Evolutionary conservation across 495 filamentous ascomycete species (phyloP).

Genomic region (Penicillium salamii): DNA sequence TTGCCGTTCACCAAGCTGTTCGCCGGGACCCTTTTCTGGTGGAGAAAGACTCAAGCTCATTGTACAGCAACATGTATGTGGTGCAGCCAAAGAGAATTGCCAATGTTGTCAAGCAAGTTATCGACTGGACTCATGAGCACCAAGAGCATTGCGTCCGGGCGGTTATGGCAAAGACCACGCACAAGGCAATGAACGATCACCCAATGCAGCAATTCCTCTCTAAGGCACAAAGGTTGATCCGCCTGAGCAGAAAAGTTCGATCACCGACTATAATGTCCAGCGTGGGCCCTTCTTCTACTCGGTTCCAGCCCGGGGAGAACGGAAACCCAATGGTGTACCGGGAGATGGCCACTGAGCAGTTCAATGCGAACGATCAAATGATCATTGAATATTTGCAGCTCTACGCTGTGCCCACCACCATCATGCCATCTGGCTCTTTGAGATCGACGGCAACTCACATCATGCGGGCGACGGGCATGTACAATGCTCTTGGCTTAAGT

Average conservation of each 20-base stretch:
- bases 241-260: constrained; percentile 61
- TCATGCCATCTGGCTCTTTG: constrained; percentile 54
- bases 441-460: constrained; percentile 66
- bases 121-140: constrained; percentile 56
- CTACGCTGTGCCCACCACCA: constrained; percentile 41
- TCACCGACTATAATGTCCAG: constrained; percentile 55
- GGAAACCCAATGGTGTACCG: constrained; percentile 40
- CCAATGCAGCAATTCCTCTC: constrained; percentile 57
- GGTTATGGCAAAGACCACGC: constrained; percentile 16
- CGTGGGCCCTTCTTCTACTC: constrained; percentile 45
- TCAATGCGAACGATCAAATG: constrained; percentile 44
- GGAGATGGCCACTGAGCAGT: constrained; percentile 33
- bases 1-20: constrained; percentile 65
- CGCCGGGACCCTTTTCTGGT: constrained; percentile 34
- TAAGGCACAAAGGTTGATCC: constrained; percentile 64
- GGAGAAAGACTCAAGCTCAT: constrained; percentile 48
- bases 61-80: constrained; percentile 39
- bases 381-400: constrained; percentile 71
- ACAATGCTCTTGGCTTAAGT: constrained; percentile 57
- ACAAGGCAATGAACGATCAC: constrained; percentile 22
- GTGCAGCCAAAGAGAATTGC: constrained; percentile 50
- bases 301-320: constrained; percentile 34
- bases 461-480: constrained; percentile 68
- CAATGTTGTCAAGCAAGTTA: constrained; percentile 44
- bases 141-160: constrained; percentile 43